A percentile compares a stretch with the other conserved stretches of the same genome.
phyloP scores from a whole-genome alignment of 345 rosid species.

The Eucalyptus tenuipes region DNA sequence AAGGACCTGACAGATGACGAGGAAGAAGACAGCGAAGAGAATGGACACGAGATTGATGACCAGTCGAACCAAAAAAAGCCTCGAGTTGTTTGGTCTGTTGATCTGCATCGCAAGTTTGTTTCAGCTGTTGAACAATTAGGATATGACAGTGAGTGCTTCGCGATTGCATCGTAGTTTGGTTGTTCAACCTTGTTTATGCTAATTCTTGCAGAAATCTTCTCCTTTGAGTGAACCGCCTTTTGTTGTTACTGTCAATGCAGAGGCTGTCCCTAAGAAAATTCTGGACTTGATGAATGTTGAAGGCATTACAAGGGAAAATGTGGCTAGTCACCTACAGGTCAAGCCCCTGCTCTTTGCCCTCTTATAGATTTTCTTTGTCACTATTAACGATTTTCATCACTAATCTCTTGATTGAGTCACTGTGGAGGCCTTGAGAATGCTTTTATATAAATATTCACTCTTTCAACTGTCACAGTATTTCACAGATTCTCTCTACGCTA shows the following conservation, averaged over 20 bases:
- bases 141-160: constrained; percentile 49
- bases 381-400: not conserved
- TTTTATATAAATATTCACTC: not conserved
- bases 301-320: constrained; percentile 82
- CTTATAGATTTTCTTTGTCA: not conserved
- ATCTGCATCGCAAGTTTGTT: constrained; percentile 69
- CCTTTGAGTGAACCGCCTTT: not conserved
- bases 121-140: constrained; percentile 71
- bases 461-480: not conserved
- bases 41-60: constrained; percentile 35
- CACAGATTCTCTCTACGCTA: not conserved
- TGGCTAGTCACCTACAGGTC: constrained; percentile 97
- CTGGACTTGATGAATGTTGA: constrained; percentile 90
- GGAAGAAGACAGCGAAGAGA: constrained; percentile 50
- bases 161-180: not conserved
- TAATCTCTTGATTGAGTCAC: not conserved
- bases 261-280: constrained; percentile 95
- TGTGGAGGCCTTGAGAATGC: not conserved
- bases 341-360: not conserved
- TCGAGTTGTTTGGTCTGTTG: constrained; percentile 77
- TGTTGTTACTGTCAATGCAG: constrained; percentile 24
- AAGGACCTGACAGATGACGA: constrained; percentile 75
- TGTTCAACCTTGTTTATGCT: not conserved
- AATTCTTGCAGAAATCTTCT: not conserved
- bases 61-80: constrained; percentile 68